phyloP scores from a whole-genome alignment of 768 basidiomycete species.

The Xerocomus spinulosus region DNA sequence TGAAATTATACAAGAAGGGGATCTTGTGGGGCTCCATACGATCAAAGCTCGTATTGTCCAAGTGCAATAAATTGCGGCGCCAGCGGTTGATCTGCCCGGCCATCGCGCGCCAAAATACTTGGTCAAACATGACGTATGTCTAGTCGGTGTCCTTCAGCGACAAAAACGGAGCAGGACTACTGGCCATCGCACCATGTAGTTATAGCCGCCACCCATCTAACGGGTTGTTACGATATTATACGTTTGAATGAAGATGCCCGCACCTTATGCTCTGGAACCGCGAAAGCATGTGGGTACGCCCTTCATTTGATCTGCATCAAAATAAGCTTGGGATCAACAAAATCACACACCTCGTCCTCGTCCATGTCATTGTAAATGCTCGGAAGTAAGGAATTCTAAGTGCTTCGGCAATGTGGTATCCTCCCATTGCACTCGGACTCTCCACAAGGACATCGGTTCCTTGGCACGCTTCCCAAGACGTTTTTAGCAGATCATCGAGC shows the following conservation, averaged over 20 bases:
- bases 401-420: slow-evolving; percentile 95
- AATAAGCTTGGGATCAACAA: background rate
- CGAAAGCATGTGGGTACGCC: slow-evolving; percentile 97
- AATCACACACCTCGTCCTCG: slow-evolving; percentile 65
- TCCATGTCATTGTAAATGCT: slow-evolving; percentile 98
- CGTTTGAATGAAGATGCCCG: slow-evolving; percentile 8
- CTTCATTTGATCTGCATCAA: slow-evolving; percentile 33
- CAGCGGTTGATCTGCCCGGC: slow-evolving; percentile 94
- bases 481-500: slow-evolving; percentile 93
- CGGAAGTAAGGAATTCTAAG: slow-evolving; percentile 90
- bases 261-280: slow-evolving; percentile 93
- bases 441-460: slow-evolving; percentile 91
- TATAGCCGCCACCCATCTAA: slow-evolving; percentile 94
- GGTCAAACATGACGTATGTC: slow-evolving; percentile 97
- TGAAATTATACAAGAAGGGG: slow-evolving; percentile 97
- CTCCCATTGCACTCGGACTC: slow-evolving; percentile 96
- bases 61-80: slow-evolving; percentile 70
- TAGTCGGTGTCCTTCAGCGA: slow-evolving; percentile 26
- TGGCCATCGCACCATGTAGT: slow-evolving; percentile 79
- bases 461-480: slow-evolving; percentile 96
- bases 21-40: slow-evolving; percentile 97
- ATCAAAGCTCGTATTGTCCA: slow-evolving; percentile 82
- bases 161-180: background rate
- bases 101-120: slow-evolving; percentile 95
- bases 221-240: slow-evolving; percentile 14